Conservation (phyloP, 2,329 filamentous ascomycete genomes). For the Trichoderma oligosporum region DNA sequence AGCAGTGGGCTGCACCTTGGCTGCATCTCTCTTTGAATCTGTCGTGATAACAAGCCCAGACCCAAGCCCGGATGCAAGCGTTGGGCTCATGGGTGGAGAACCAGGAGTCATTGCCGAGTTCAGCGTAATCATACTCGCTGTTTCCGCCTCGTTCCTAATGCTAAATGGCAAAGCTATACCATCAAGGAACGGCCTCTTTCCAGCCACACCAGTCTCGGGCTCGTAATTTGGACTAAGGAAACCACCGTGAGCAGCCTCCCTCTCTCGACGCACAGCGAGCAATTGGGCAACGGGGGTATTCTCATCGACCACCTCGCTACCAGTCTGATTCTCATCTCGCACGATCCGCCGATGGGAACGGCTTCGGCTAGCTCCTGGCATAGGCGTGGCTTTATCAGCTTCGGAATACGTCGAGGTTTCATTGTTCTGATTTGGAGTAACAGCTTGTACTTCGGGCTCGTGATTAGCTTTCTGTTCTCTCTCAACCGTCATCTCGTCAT, state of each 20-base stretch:
- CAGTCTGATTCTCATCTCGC: constrained; percentile 49
- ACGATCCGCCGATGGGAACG: constrained; percentile 46
- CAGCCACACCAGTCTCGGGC: constrained; percentile 49
- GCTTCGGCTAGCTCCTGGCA: constrained; percentile 32
- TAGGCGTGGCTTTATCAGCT: constrained; percentile 37
- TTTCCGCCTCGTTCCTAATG: constrained; percentile 59
- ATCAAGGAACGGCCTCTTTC: constrained; percentile 62
- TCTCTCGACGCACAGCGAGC: constrained; percentile 40
- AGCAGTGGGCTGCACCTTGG: not conserved
- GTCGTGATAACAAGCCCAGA: constrained; percentile 3
- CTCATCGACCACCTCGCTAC: constrained; percentile 31
- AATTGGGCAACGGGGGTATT: constrained; percentile 44
- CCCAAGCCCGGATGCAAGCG: not conserved
- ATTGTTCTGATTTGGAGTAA: constrained; percentile 40
- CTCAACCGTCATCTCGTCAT: constrained; percentile 71
- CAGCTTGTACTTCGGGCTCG: constrained; percentile 30
- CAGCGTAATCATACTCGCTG: constrained; percentile 68
- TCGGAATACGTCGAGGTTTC: constrained; percentile 43
- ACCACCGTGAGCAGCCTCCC: constrained; percentile 39
- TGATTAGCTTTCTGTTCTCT: constrained; percentile 52
- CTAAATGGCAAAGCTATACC: constrained; percentile 72
- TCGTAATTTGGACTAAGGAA: constrained; percentile 43
- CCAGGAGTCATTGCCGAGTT: constrained; percentile 39
- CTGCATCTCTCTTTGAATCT: not conserved
- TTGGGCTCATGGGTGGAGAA: constrained; percentile 35